Conservation (phyloP, 1,284 basidiomycete species). For the Ceratobasidium theobromae region DNA sequence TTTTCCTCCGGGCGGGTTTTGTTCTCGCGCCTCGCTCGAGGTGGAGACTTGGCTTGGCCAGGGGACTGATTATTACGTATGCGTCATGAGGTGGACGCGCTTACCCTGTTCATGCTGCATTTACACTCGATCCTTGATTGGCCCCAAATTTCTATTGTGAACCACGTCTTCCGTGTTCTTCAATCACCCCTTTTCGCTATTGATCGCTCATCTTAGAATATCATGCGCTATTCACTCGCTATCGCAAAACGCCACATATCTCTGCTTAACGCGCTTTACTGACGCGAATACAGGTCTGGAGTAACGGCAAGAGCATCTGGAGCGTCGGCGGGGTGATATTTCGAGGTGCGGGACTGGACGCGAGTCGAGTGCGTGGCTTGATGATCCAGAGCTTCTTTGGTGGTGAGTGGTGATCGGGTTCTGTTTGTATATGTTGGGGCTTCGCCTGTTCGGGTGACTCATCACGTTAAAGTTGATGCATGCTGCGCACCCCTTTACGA, state of each 20-base stretch:
- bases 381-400: conserved; percentile 24
- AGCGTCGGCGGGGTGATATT: conserved; percentile 1
- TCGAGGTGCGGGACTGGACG: conserved; percentile 18
- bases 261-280: background rate
- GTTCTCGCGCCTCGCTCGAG: background rate
- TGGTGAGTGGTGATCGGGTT: conserved; percentile 6
- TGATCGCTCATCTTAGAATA: background rate
- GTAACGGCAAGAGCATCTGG: conserved; percentile 19
- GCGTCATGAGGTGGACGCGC: too few relatives aligned
- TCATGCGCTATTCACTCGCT: background rate
- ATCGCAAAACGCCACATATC: too few relatives aligned
- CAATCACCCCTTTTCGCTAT: background rate
- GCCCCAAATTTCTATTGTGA: background rate
- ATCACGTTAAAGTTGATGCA: background rate
- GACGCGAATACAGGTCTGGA: conserved; percentile 2
- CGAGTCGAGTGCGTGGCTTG: conserved; percentile 14
- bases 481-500: too few relatives aligned
- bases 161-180: background rate
- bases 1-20: too few relatives aligned
- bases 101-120: background rate
- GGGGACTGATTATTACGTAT: background rate
- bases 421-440: background rate
- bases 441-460: conserved; percentile 18
- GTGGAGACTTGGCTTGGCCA: background rate
- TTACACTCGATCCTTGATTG: background rate